Base-by-base conservation (phyloP, 2,329 filamentous ascomycete species). In the Clathrospora elynae region DNA sequence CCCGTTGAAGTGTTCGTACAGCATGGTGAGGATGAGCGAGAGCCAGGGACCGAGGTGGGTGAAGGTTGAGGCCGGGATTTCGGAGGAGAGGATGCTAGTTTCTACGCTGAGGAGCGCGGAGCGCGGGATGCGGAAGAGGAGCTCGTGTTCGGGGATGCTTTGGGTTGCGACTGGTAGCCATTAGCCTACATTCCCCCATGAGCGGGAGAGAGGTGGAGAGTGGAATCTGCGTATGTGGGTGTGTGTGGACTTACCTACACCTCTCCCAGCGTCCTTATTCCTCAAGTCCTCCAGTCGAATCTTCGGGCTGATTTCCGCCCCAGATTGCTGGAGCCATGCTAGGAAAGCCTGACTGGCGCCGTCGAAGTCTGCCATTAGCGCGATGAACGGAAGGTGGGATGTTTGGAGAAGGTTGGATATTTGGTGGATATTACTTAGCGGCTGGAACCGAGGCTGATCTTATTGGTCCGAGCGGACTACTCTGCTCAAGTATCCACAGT, bases 121-220 rank as follows among this genome's bases (percentile, higher is more conserved):
- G 49, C 87, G 83, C 2, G 90, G 89, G 49, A 95, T 87, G 32
- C 82, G 85, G 74, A 95, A 95, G 29, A 95, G 79, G 33, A 86
- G 80, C 42, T 89, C 88, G 48, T 90, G 87, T 56, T 87, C 79
- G 12, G 77, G 72, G 39, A 96, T 88, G 50, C 89, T 81, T 44
- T 78, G 67, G 14, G 73, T 78, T 17, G 90, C 87, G 58, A 95
- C 88, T 92, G 52, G 23, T 2, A 11, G 18, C 3, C 18, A 14
- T 64, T 35, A 64, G 58, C 19, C 26, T 14, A 7, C 13, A 12
- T 17, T 29, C 12, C 12, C 5, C 3, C 13, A n/a, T 31, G 17
- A 20, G 6, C 29, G 5, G 14, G 29, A 20, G n/a, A n/a, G n/a
- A 11, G 6, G 8, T 24, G 13, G 17, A 18, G 9, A 16, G 9